Base-by-base conservation (phyloP, 2,329 filamentous ascomycete species). In the Acrodontium crateriforme region DNA sequence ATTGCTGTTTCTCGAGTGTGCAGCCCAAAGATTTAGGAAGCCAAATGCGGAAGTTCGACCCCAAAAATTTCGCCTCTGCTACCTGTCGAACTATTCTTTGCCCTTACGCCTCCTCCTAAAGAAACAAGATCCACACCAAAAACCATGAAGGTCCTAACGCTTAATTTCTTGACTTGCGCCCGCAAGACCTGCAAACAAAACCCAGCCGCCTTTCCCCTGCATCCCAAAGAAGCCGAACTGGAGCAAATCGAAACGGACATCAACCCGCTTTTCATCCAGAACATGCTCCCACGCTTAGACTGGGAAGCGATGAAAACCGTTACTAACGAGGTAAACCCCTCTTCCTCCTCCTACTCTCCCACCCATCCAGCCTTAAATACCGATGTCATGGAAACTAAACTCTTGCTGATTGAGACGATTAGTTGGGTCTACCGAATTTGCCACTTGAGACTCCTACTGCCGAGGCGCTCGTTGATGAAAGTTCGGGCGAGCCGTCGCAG, bases 161-260 rank as follows among this genome's bases (percentile, higher is more conserved):
- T 92, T 47, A 95, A 95, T 60, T 98, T 98, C 59, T 65, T 95
- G 40, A 89, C 83, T 47, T 98, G 89, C 65, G 87, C 89, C 37
- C 79, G 91, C 52, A 95, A 94, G 66, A 67, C 79, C 31, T 98
- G 89, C 77, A 93, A 91, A 60, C 70, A 74, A 32, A 75, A 77
- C 17, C 65, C 77, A 5, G 62, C 69, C 28, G 82, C 83, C 14
- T 95, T 91, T 50, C 89, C 89, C 2, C 69, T 98, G 10, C 89
- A 95, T 55, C 87, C 89, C 31, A 78, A 78, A 47, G 84, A 95
- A 47, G 85, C 82, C 28, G 84, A 93, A 54, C 74, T 98, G 14
- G 84, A 85, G 42, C 74, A 84, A 46, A 69, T 81, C 43, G 81
- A 91, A 44, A 62, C 85, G 37, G 81, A 87, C 30, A 57, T 89